Evolutionary conservation across 441 rosid genomes (phyloP), one percentile per base, ranked within the genome.

Genomic region (Jatropha podagrica): DNA sequence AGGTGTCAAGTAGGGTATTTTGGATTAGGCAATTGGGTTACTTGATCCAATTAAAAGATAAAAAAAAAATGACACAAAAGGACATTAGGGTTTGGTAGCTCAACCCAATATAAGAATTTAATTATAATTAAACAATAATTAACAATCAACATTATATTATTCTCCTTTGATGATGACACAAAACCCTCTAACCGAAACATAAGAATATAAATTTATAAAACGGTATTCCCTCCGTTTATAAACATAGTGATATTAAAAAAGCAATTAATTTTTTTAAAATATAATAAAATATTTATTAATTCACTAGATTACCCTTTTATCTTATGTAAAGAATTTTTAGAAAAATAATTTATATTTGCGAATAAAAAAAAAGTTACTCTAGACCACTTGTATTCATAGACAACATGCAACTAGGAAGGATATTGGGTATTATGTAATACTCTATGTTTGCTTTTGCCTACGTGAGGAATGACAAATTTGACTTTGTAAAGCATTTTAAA

Each of bases 1-100:
- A n/a, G 11, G 6, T 12, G 17, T 44, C 38, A 51, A 46, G 67
- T 12, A 59, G 70, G 61, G 23, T 59, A n/a, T 62, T 75, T 75
- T 81, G 85, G 83, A 79, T 79, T 71, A 48, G 78, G 70, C 73
- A 62, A 60, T 8, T 12, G 65, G 74, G 65, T 76, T 78, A 51
- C 80, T 58, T 71, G 66, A 76, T 78, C 66, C 72, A 66, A 76
- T 49, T 69, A 67, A 74, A 77, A 44, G 37, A n/a, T 13, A 17
- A 46, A 55, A 42, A 55, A 42, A 68, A 32, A 70, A 23, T 23
- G 72, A 65, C 78, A 75, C 69, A 83, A 80, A 74, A 78, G 23
- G 86, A 86, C 89, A 70, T 49, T 13, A 48, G 71, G 76, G 54
- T 84, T 86, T 76, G 89, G 87, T 86, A 66, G 75, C 82, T 79